A percentile compares a stretch with the other conserved stretches of the same genome.
Evolutionary conservation across 192 early-diverging fungal species (phyloP).

Genomic region (Linnemannia schmuckeri): DNA sequence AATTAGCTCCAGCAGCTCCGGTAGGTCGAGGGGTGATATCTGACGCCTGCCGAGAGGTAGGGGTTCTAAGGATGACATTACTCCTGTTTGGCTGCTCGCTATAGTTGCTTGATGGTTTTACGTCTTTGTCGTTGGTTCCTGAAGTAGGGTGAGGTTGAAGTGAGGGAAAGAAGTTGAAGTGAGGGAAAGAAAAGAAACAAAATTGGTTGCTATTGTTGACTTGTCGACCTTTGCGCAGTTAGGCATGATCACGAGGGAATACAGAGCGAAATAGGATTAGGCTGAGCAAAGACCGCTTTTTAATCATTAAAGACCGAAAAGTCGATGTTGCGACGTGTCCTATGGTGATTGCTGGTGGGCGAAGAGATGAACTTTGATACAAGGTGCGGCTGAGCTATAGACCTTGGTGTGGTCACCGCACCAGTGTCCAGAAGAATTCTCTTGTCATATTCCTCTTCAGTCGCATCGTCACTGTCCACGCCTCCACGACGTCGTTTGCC

Average conservation of each 20-base stretch:
- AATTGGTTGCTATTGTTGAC: not conserved
- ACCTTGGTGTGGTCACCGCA: not conserved
- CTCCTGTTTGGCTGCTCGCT: not conserved
- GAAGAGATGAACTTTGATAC: not conserved
- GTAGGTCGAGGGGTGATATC: not conserved
- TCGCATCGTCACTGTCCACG: not conserved
- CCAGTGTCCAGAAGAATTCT: not conserved
- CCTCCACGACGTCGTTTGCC: constrained; percentile 25
- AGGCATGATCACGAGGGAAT: not conserved
- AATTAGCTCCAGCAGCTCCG: not conserved
- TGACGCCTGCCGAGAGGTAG: not conserved
- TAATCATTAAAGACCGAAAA: constrained; percentile 1
- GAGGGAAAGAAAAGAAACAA: not conserved
- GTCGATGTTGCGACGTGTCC: constrained; percentile 8
- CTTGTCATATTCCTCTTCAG: not conserved
- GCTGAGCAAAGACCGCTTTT: not conserved
- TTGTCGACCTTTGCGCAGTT: not conserved
- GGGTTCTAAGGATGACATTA: not conserved
- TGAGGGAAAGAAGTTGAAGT: not conserved
- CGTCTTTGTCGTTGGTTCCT: not conserved
- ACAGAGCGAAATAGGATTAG: not conserved
- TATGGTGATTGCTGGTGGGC: not conserved
- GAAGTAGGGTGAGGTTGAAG: not conserved
- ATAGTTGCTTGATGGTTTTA: not conserved
- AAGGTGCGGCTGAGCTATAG: not conserved